Conservation (phyloP, 257 asterid genomes). For the Mitragyna speciosa region DNA sequence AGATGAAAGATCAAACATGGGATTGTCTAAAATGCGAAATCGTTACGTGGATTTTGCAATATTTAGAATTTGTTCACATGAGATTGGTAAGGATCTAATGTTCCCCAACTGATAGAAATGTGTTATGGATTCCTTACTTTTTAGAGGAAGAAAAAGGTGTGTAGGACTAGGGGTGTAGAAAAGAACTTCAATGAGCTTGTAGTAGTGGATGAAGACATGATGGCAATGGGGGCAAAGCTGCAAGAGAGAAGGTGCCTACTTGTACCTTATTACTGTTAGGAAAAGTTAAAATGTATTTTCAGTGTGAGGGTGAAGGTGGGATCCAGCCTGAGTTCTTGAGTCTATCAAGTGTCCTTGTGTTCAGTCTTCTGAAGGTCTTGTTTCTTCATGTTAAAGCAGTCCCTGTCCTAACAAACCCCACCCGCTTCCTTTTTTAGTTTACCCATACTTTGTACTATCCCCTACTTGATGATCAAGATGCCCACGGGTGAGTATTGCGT, state of each 20-base stretch:
- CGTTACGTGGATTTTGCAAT: background rate
- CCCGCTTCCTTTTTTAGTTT: too few relatives aligned
- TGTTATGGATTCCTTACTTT: background rate
- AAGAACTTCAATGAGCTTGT: background rate
- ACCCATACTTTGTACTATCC: background rate
- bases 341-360: constrained; percentile 35
- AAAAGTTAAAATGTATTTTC: constrained; percentile 26
- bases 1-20: background rate
- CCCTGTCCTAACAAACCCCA: constrained; percentile 11
- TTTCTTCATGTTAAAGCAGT: constrained; percentile 39
- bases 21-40: background rate
- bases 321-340: constrained; percentile 33
- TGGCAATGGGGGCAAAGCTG: constrained; percentile 7
- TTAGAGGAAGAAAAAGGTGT: background rate
- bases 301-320: constrained; percentile 40
- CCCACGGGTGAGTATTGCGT: too few relatives aligned
- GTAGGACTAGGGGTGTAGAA: background rate
- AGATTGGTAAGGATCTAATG: background rate
- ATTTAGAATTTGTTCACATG: background rate
- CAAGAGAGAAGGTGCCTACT: background rate
- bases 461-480: background rate
- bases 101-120: background rate
- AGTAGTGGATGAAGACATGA: constrained; percentile 2
- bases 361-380: constrained; percentile 52
- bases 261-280: constrained; percentile 1